Evolutionary conservation across 768 basidiomycete species (phyloP), one percentile per base, ranked within the genome.

Genomic region (Phylloporus sp.): DNA sequence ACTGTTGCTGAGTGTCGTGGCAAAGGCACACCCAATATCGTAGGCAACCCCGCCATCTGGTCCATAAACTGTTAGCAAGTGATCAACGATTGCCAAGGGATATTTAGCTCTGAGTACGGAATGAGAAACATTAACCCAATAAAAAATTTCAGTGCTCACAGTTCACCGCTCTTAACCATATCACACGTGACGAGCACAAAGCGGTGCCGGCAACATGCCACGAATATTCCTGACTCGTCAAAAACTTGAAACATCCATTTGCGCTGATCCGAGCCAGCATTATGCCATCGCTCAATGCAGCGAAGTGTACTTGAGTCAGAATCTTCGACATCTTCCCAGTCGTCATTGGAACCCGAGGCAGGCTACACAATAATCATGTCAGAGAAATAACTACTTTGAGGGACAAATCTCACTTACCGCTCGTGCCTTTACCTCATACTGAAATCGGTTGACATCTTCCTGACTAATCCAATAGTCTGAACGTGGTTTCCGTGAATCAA

Each of bases 151-250:
- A 17, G 15, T 18, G 21, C 9, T 5, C 6, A 58, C 55, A 58
- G 8, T 6, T 58, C 44, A 0, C 52, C 46, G 17, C 57, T 58
- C 17, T 49, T 37, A 8, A 58, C 23, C 55, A 58, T 58, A 10
- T 58, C 38, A 7, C 52, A 58, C 0, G 3, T 32, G 0, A 54
- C 3, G 0, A 58, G 14, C 1, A 56, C 29, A 20, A 56, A 46
- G 3, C 22, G 11, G 34, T 54, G 55, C 0, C 20, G 18, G 20
- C 57, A 58, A 0, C 13, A n/a, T 3, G 48, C 42, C 24, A 57
- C 4, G 1, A 55, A 55, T 0, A 56, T 47, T 0, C 48, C 48
- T 0, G 43, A 38, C 20, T 57, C 42, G 1, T 49, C 2, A 26
- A 56, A 58, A 0, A 53, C 17, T 0, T 17, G 0, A 13, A 47